Percentiles rank a stretch among this genome's conserved stretches.
phyloP scores from a whole-genome alignment of 2,329 filamentous ascomycete species.

The Penicillium sp. region DNA sequence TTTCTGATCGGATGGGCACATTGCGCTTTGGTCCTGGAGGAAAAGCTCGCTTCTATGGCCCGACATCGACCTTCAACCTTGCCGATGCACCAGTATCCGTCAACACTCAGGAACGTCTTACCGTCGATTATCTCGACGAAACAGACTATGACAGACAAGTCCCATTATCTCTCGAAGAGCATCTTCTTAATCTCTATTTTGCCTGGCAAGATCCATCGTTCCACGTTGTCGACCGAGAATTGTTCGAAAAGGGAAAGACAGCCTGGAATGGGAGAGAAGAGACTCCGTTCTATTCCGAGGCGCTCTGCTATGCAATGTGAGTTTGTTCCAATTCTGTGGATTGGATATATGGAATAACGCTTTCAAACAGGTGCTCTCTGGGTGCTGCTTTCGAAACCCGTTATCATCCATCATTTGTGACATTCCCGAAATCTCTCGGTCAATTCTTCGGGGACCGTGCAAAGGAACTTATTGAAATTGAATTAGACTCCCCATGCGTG shows the following conservation, averaged over 20 bases:
- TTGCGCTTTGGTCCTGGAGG: conserved; percentile 33
- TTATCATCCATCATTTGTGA: conserved; percentile 31
- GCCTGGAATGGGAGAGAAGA: conserved; percentile 16
- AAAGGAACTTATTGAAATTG: conserved; percentile 42
- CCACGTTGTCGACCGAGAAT: conserved; percentile 35
- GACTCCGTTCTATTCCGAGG: conserved; percentile 25
- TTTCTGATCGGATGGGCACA: conserved; percentile 34
- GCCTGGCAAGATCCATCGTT: conserved; percentile 41
- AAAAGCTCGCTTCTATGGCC: conserved; percentile 34
- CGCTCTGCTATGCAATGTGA: conserved; percentile 27
- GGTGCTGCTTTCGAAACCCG: conserved; percentile 37
- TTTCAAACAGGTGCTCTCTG: conserved; percentile 27
- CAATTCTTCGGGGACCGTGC: conserved; percentile 40
- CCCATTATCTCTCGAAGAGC: conserved; percentile 30
- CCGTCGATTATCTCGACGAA: conserved; percentile 9
- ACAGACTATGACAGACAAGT: conserved; percentile 27
- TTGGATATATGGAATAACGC: not conserved
- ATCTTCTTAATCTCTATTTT: conserved; percentile 41
- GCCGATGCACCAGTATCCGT: conserved; percentile 14
- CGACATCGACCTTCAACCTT: conserved; percentile 34
- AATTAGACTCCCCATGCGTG: conserved; percentile 44
- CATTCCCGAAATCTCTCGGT: conserved; percentile 34
- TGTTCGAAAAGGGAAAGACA: conserved; percentile 20
- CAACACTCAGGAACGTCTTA: not conserved
- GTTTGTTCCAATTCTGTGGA: not conserved